A percentile compares a stretch with the other conserved stretches of the same genome.
phyloP scores from a whole-genome alignment of 345 rosid species.

The Brassica carinata region DNA sequence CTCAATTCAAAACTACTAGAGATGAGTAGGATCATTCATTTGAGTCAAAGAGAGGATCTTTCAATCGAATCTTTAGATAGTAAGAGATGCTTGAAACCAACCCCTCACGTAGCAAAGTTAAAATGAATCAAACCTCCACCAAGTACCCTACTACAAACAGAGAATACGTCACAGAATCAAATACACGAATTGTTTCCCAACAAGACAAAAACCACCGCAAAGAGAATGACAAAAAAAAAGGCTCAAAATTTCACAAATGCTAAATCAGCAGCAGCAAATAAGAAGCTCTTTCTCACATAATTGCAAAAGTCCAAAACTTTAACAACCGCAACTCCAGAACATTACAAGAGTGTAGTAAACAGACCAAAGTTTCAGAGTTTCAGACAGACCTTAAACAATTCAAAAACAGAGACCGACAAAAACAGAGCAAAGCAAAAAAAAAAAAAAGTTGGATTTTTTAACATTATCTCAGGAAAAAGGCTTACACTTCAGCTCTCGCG shows the following conservation, averaged over 20 bases:
- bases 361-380: conserved; percentile 3
- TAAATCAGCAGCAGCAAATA: conserved; percentile 16
- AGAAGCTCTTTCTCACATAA: background rate
- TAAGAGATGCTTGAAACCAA: background rate
- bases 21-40: background rate
- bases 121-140: conserved; percentile 32
- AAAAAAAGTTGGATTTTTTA: background rate
- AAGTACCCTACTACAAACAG: conserved; percentile 29
- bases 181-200: background rate
- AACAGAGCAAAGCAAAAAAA: background rate
- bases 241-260: background rate
- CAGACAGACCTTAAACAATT: background rate
- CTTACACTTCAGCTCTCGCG: conserved; percentile 18
- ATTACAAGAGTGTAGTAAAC: background rate
- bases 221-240: background rate
- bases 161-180: conserved; percentile 28
- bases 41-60: background rate
- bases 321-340: background rate
- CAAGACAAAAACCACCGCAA: conserved; percentile 34
- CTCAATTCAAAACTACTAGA: background rate
- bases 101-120: background rate
- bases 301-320: conserved; percentile 10
- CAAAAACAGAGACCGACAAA: background rate
- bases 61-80: background rate
- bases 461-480: background rate